These are phyloP conservation scores for Torulaspora indica DNA, from an alignment of 805 yeast genomes.

Conservation along the genomic window DNA sequence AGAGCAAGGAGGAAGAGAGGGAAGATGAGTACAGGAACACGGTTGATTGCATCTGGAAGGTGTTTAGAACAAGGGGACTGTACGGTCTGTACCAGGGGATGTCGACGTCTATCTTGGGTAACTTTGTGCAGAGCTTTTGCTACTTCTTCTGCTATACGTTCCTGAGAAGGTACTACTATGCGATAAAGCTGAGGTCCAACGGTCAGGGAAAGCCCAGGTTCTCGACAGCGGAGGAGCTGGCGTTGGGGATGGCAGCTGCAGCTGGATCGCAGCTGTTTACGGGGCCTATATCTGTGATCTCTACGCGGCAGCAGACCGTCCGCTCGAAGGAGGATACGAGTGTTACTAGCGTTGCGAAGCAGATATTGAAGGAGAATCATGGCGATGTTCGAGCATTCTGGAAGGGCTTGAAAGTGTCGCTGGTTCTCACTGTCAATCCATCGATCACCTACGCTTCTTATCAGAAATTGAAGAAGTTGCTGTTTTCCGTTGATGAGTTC, in stretches of 20 bases:
- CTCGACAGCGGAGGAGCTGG: conserved; percentile 59
- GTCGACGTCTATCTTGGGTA: conserved; percentile 59
- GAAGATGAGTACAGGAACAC: conserved; percentile 46
- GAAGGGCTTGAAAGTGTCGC: conserved; percentile 77
- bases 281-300: conserved; percentile 72
- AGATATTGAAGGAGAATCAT: conserved; percentile 48
- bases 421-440: conserved; percentile 76
- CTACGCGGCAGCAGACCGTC: conserved; percentile 61
- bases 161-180: conserved; percentile 52
- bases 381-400: conserved; percentile 71
- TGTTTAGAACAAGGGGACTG: conserved; percentile 55
- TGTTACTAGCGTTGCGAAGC: conserved; percentile 34
- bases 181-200: conserved; percentile 27
- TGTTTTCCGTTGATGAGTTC: conserved; percentile 40
- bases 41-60: conserved; percentile 56
- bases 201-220: conserved; percentile 11
- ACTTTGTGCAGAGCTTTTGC: conserved; percentile 73
- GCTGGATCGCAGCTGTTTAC: conserved; percentile 76
- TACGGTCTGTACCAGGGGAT: conserved; percentile 71
- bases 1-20: conserved; percentile 6
- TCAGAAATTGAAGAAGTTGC: conserved; percentile 55
- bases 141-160: conserved; percentile 86
- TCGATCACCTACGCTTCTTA: conserved; percentile 81
- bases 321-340: conserved; percentile 29
- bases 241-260: conserved; percentile 76